A percentile compares a stretch with the other conserved stretches of the same genome.
These are phyloP conservation scores for Prunus mira DNA, from an alignment of 306 rosid species.

Conservation along the genomic window DNA sequence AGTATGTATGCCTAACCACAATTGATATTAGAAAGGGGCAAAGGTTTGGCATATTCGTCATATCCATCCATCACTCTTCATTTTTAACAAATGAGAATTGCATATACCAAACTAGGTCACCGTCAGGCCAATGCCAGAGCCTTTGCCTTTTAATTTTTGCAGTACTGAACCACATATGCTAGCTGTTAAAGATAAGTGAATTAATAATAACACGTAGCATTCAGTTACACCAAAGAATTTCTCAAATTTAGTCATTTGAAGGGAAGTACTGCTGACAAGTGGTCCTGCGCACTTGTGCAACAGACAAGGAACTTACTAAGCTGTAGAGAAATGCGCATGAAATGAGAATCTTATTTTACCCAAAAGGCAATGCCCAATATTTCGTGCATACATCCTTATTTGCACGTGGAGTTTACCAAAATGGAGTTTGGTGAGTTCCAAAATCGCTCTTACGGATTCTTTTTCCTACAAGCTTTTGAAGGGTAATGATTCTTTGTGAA, in stretches of 20 bases:
- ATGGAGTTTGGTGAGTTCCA: neutral
- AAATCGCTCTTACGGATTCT: neutral
- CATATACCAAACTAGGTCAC: neutral
- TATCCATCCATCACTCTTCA: neutral
- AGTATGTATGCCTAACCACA: constrained; percentile 4
- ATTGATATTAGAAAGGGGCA: neutral
- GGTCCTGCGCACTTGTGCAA: neutral
- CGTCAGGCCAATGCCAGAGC: neutral
- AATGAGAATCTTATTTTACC: neutral
- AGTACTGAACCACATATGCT: neutral
- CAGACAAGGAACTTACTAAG: neutral
- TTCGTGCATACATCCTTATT: neutral
- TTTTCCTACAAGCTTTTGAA: neutral
- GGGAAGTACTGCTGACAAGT: neutral
- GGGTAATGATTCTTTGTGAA: neutral
- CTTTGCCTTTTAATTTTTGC: neutral
- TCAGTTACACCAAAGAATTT: too few relatives aligned
- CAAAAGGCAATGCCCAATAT: neutral
- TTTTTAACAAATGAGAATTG: neutral
- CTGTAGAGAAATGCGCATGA: neutral
- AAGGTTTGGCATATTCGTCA: constrained; percentile 6
- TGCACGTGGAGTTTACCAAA: neutral
- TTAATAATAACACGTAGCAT: too few relatives aligned
- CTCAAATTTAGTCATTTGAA: neutral
- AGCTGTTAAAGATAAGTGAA: neutral